phyloP scores from a whole-genome alignment of 1,284 basidiomycete species.

The Amylostereum areolatum region DNA sequence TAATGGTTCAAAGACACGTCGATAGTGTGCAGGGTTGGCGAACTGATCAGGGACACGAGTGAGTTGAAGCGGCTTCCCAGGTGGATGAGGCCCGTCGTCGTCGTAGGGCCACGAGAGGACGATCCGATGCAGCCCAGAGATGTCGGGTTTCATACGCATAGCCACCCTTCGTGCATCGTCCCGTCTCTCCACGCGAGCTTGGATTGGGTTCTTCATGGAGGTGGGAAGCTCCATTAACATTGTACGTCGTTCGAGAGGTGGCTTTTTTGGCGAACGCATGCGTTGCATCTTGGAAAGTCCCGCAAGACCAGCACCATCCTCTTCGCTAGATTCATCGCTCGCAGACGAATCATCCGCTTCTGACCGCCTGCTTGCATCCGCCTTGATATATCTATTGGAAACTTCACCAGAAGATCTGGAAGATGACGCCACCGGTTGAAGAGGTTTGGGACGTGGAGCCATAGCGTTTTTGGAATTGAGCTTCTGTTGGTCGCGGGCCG shows the following conservation, averaged over 20 bases:
- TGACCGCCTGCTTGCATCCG: neutral
- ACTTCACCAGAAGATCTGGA: no score
- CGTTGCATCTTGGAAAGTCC: slow-evolving; percentile 61
- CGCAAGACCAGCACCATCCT: slow-evolving; percentile 53
- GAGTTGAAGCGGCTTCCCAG: slow-evolving; percentile 31
- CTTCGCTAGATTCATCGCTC: slow-evolving; percentile 50
- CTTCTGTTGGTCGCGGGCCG: slow-evolving; percentile 29
- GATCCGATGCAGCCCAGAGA: slow-evolving; percentile 73
- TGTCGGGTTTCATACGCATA: slow-evolving; percentile 77
- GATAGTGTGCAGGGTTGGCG: slow-evolving; percentile 63
- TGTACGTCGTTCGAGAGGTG: slow-evolving; percentile 57
- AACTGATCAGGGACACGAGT: slow-evolving; percentile 64
- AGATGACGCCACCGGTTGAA: slow-evolving; percentile 14
- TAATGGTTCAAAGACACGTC: slow-evolving; percentile 79
- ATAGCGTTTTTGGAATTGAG: slow-evolving; percentile 22
- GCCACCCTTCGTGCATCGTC: slow-evolving; percentile 61
- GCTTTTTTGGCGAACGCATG: slow-evolving; percentile 47
- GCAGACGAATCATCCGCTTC: slow-evolving; percentile 27
- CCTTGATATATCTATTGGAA: neutral
- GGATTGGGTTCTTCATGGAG: slow-evolving; percentile 33
- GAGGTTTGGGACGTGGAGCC: slow-evolving; percentile 30
- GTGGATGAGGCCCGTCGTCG: slow-evolving; percentile 57
- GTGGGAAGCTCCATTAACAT: slow-evolving; percentile 60
- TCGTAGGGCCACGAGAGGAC: slow-evolving; percentile 87
- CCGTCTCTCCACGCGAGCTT: slow-evolving; percentile 45